Percentiles rank a stretch among this genome's conserved stretches.
phyloP scores from a whole-genome alignment of 331 rosid species.

The Malus hybrid region DNA sequence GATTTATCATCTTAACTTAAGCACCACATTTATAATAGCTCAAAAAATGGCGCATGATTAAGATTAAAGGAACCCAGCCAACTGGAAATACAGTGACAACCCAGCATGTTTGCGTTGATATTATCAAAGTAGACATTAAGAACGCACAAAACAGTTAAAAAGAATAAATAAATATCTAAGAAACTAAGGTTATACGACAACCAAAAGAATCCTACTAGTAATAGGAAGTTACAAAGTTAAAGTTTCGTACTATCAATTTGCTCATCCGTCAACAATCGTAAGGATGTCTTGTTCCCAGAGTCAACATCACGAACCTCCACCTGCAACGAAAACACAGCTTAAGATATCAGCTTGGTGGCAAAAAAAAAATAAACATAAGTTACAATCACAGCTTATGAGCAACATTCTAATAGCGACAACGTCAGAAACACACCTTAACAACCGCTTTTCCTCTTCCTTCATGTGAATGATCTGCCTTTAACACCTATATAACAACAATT shows the following conservation, averaged over 20 bases:
- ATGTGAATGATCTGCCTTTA: conserved; percentile 83
- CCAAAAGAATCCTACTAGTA: not conserved
- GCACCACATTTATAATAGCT: conserved; percentile 2
- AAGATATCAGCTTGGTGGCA: not conserved
- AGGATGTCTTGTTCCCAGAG: conserved; percentile 75
- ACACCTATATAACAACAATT: conserved; percentile 40
- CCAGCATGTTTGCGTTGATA: not conserved
- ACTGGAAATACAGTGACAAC: not conserved
- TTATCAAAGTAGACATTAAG: not conserved
- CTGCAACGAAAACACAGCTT: conserved; percentile 12
- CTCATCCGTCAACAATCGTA: conserved; percentile 65
- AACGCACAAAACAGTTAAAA: not conserved
- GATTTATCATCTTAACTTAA: conserved; percentile 13
- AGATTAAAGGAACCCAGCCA: not conserved
- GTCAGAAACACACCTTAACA: conserved; percentile 54
- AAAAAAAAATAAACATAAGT: not conserved
- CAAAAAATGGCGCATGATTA: not conserved
- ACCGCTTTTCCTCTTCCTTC: conserved; percentile 99
- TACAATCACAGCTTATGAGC: not conserved
- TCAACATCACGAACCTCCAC: conserved; percentile 84
- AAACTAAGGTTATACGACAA: not conserved
- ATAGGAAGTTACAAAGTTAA: conserved; percentile 10
- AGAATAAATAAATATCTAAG: not conserved
- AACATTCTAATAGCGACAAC: not conserved
- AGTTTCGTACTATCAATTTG: conserved; percentile 62